Conservation (phyloP, 257 asterid genomes). For the Pogostemon cablin region DNA sequence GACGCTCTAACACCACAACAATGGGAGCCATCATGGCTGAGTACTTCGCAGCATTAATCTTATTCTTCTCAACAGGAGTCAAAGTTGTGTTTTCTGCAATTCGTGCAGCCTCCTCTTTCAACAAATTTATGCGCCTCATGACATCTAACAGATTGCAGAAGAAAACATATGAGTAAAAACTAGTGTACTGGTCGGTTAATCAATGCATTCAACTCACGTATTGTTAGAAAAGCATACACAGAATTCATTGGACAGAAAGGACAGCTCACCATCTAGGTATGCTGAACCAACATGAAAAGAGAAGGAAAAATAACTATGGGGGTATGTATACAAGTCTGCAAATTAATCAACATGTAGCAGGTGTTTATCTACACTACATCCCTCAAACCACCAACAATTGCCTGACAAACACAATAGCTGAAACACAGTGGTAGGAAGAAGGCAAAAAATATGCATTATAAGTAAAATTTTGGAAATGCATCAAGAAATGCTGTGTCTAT, state of each 20-base stretch:
- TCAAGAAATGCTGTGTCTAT: constrained; percentile 7
- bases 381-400: constrained; percentile 16
- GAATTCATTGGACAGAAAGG: constrained; percentile 22
- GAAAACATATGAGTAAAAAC: constrained; percentile 28
- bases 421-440: constrained; percentile 25
- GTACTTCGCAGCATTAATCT: constrained; percentile 93
- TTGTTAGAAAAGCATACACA: constrained; percentile 18
- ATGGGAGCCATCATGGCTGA: constrained; percentile 99
- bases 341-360: constrained; percentile 18
- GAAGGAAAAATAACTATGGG: constrained; percentile 20
- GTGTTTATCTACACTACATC: constrained; percentile 13
- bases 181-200: constrained; percentile 12
- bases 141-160: constrained; percentile 63
- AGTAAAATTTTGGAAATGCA: constrained; percentile 18
- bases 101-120: constrained; percentile 96
- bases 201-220: constrained; percentile 24
- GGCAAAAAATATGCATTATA: constrained; percentile 21
- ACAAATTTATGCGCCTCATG: constrained; percentile 88
- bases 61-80: constrained; percentile 82
- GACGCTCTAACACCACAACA: constrained; percentile 92
- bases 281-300: constrained; percentile 29
- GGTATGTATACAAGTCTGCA: constrained; percentile 14
- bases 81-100: constrained; percentile 80
- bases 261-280: constrained; percentile 26
- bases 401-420: constrained; percentile 25